phyloP scores from a whole-genome alignment of 2,329 filamentous ascomycete genomes.

The Chaetothyriales sp. region DNA sequence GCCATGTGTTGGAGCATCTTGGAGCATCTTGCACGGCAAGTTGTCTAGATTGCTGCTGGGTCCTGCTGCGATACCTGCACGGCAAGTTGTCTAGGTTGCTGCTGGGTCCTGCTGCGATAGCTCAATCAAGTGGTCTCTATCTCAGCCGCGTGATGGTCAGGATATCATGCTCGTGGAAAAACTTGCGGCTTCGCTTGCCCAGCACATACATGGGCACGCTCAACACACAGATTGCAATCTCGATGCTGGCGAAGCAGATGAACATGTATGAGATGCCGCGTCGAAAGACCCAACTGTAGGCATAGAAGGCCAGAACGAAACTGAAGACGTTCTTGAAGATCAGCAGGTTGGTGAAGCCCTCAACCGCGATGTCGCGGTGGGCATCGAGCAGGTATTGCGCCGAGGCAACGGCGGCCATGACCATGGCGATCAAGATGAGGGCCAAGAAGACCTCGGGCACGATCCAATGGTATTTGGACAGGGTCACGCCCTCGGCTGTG shows the following conservation, averaged over 20 bases:
- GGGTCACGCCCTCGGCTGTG: conserved; percentile 46
- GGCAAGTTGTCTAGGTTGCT: no score
- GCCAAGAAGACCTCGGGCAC: conserved; percentile 71
- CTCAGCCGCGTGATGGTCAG: conserved; percentile 37
- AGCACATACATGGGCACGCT: conserved; percentile 66
- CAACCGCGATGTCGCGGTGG: conserved; percentile 75
- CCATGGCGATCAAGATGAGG: conserved; percentile 77
- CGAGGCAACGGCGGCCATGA: conserved; percentile 73
- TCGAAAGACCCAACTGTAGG: conserved; percentile 65
- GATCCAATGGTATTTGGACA: conserved; percentile 49
- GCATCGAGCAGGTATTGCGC: conserved; percentile 87
- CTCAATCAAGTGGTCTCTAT: no score
- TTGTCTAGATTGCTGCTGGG: no score
- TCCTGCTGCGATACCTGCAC: no score
- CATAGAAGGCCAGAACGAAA: conserved; percentile 70
- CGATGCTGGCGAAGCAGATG: conserved; percentile 58
- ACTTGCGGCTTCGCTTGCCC: conserved; percentile 63
- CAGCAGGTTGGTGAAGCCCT: conserved; percentile 78
- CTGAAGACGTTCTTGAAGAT: conserved; percentile 94
- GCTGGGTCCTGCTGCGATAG: no score
- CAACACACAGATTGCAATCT: conserved; percentile 60
- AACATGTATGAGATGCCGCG: conserved; percentile 48
- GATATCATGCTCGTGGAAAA: conserved; percentile 62
- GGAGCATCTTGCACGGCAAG: no score
- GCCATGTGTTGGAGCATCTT: no score